Percentiles rank a stretch among this genome's conserved stretches.
These are phyloP conservation scores for Russula emetica DNA, from an alignment of 768 basidiomycete species.

Conservation along the genomic window DNA sequence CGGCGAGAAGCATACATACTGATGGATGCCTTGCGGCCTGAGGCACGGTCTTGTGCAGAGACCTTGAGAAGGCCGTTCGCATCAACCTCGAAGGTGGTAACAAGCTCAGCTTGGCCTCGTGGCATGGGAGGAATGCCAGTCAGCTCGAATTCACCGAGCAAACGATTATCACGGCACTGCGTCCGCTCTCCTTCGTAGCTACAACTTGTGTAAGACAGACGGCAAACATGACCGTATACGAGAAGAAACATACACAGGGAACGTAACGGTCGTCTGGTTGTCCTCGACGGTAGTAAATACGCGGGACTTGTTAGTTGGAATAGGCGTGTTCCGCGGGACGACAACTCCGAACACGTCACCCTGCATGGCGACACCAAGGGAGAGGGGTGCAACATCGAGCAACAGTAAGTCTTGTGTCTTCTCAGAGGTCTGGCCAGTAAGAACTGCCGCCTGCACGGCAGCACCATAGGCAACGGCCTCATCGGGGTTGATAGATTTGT, in stretches of 20 bases:
- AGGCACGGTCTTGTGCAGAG: constrained; percentile 96
- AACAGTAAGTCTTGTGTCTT: constrained; percentile 98
- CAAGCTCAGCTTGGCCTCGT: constrained; percentile 97
- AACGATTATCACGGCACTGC: constrained; percentile 98
- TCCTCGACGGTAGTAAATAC: constrained; percentile 99
- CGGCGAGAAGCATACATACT: constrained; percentile 47
- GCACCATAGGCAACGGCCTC: constrained; percentile 99
- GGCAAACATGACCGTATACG: background rate
- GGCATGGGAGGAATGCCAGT: constrained; percentile 99
- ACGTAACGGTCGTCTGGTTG: constrained; percentile 99
- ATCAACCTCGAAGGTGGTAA: constrained; percentile 99
- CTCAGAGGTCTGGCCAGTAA: constrained; percentile 97
- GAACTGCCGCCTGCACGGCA: constrained; percentile 98
- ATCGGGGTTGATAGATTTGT: constrained; percentile 99
- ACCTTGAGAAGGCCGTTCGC: constrained; percentile 99
- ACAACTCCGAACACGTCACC: constrained; percentile 99
- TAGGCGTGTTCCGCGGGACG: constrained; percentile 98
- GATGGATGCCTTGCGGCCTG: constrained; percentile 98
- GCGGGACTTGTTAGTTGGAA: constrained; percentile 98
- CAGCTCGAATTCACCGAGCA: constrained; percentile 99
- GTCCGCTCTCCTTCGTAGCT: constrained; percentile 99
- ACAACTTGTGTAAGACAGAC: constrained; percentile 21
- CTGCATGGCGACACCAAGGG: constrained; percentile 99
- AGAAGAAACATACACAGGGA: constrained; percentile 75
- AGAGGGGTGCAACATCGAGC: constrained; percentile 96